A percentile compares a stretch with the other conserved stretches of the same genome.
phyloP scores from a whole-genome alignment of 202 grass and related monocot genomes.

The Carex arenaria region DNA sequence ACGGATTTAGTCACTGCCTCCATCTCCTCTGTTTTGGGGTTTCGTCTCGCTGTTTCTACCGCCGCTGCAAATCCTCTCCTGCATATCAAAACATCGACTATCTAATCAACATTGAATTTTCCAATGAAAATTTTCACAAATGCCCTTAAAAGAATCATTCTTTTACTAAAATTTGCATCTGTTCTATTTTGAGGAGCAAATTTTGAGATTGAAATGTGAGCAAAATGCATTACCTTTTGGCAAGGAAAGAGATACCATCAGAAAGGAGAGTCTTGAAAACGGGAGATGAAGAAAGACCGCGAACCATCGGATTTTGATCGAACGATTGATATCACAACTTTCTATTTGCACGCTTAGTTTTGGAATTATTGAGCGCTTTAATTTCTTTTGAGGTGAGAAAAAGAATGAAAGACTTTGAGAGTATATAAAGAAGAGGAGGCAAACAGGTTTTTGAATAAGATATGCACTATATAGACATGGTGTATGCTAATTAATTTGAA shows the following conservation, averaged over 20 bases:
- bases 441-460: background rate
- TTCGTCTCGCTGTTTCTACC: background rate
- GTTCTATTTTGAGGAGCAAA: too few species aligned
- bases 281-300: background rate
- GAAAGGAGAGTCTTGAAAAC: conserved; percentile 1
- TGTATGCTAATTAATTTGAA: background rate
- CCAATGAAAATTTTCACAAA: background rate
- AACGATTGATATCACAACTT: background rate
- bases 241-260: background rate
- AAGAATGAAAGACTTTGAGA: background rate
- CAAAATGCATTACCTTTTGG: background rate
- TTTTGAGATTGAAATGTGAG: too few species aligned
- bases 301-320: background rate
- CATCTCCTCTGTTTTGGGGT: conserved; percentile 30
- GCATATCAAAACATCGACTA: background rate
- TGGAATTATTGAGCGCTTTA: background rate
- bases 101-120: background rate
- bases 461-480: background rate
- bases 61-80: conserved; percentile 30
- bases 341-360: too few species aligned
- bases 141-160: background rate
- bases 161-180: background rate
- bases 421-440: conserved; percentile 2
- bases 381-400: background rate
- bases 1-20: conserved; percentile 9